Conservation (phyloP, 495 filamentous ascomycete species). For the Neurospora sp. region DNA sequence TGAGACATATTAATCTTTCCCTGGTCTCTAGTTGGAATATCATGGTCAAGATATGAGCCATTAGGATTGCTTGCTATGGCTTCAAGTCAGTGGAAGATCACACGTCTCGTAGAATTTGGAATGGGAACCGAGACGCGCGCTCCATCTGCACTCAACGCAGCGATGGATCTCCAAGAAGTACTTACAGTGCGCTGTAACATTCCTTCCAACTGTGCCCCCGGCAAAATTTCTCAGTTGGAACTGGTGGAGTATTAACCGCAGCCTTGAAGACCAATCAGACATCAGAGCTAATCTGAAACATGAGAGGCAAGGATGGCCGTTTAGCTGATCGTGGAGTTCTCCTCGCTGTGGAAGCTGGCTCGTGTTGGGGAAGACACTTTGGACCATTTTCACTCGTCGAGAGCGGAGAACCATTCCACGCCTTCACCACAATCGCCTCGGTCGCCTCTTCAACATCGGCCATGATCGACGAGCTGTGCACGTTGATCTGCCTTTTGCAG, state of each 20-base stretch:
- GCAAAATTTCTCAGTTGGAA: background rate
- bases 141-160: background rate
- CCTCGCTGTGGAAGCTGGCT: background rate
- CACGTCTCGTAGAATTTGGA: background rate
- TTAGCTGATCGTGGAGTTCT: background rate
- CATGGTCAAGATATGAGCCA: background rate
- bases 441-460: background rate
- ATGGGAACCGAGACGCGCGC: background rate
- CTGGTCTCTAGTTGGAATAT: no score
- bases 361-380: background rate
- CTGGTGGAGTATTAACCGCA: background rate
- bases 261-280: background rate
- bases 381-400: background rate
- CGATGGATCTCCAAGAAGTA: background rate
- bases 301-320: background rate
- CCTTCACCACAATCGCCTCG: background rate
- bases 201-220: background rate
- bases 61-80: background rate
- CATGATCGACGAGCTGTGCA: background rate
- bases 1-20: background rate
- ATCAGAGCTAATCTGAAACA: background rate
- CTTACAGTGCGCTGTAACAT: background rate
- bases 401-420: background rate
- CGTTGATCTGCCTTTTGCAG: background rate
- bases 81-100: background rate